These are phyloP conservation scores for Colletotrichum liaoningense DNA, from an alignment of 2,329 filamentous ascomycete species.

Conservation along the genomic window DNA sequence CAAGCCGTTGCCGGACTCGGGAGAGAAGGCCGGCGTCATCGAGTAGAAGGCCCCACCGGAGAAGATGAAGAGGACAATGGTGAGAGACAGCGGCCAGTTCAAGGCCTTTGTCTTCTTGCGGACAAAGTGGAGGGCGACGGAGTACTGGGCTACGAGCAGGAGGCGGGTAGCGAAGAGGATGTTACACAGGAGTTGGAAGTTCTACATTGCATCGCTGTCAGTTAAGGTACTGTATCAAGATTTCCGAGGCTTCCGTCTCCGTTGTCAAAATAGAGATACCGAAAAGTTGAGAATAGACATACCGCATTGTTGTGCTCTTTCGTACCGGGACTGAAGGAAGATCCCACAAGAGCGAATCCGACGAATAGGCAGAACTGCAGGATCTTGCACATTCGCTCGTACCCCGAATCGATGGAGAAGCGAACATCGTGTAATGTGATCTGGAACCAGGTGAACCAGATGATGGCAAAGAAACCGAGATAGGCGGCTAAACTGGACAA, in stretches of 20 bases:
- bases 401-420: conserved; percentile 65
- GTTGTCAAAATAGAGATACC: too few species aligned
- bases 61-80: conserved; percentile 45
- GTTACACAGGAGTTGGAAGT: conserved; percentile 54
- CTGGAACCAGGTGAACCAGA: conserved; percentile 72
- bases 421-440: conserved; percentile 68
- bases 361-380: conserved; percentile 67
- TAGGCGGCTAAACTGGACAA: conserved; percentile 50
- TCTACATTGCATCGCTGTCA: conserved; percentile 29
- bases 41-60: conserved; percentile 44
- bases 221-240: neutral
- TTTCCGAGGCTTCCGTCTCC: neutral
- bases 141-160: conserved; percentile 46
- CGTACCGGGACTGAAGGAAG: conserved; percentile 53
- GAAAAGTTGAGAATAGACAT: neutral
- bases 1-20: conserved; percentile 37
- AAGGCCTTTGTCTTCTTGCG: conserved; percentile 40
- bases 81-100: conserved; percentile 43
- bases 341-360: conserved; percentile 64
- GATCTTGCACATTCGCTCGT: conserved; percentile 65
- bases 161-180: conserved; percentile 50
- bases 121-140: conserved; percentile 47
- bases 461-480: conserved; percentile 64
- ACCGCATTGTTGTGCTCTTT: conserved; percentile 50
- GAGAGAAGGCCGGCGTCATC: conserved; percentile 27